Conservation (phyloP, 2,329 filamentous ascomycete species). For the Ceratocystis cubensis region DNA sequence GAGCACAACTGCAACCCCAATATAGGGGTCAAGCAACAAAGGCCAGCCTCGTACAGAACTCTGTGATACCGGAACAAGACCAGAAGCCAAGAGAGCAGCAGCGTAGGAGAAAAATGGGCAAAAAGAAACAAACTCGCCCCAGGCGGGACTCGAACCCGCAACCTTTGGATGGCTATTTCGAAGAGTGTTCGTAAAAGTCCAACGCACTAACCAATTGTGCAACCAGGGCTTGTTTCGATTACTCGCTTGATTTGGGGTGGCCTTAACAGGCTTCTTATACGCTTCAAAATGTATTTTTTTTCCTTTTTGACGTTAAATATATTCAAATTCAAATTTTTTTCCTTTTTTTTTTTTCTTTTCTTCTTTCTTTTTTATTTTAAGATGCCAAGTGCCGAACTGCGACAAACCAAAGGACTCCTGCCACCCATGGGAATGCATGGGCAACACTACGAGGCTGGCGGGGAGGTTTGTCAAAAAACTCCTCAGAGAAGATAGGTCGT, state of each 20-base stretch:
- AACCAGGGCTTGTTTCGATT: constrained; percentile 19
- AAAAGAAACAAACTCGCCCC: constrained; percentile 15
- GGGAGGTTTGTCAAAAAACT: too few species aligned
- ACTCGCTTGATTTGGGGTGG: background rate
- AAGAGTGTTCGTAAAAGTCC: constrained; percentile 21
- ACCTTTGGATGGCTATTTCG: constrained; percentile 21
- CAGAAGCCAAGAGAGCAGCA: background rate
- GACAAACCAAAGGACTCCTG: too few species aligned
- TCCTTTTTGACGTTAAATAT: too few species aligned
- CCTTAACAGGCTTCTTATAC: background rate
- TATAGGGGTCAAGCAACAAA: background rate
- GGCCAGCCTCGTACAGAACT: too few species aligned
- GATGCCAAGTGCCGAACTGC: too few species aligned
- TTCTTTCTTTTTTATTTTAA: too few species aligned
- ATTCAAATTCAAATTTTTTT: too few species aligned
- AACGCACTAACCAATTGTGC: constrained; percentile 24
- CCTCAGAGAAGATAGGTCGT: too few species aligned
- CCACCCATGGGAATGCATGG: too few species aligned
- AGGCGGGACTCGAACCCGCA: constrained; percentile 23
- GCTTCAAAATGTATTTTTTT: background rate
- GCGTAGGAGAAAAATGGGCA: background rate
- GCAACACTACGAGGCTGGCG: too few species aligned
- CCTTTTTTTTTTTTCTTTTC: too few species aligned
- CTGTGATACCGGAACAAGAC: background rate
- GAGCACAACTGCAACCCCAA: too few species aligned